phyloP scores from a whole-genome alignment of 2,329 filamentous ascomycete genomes.

The Fusarium sp. region DNA sequence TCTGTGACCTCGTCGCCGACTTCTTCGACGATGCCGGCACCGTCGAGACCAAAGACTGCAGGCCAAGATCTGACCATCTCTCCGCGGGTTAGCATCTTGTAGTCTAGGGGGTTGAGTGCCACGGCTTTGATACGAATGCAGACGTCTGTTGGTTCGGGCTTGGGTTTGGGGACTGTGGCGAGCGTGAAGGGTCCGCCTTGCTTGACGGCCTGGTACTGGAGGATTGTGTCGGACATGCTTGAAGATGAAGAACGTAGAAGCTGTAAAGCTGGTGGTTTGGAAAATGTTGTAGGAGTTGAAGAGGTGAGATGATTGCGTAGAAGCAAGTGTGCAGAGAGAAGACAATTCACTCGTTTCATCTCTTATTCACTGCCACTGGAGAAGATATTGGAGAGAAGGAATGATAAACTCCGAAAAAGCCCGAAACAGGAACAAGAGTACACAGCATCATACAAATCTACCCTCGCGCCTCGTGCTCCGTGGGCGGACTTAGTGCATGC shows the following conservation, averaged over 20 bases:
- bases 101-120: constrained; percentile 38
- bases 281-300: background rate
- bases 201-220: constrained; percentile 29
- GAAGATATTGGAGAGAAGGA: background rate
- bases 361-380: background rate
- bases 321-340: background rate
- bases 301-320: background rate
- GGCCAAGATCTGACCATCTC: constrained; percentile 35
- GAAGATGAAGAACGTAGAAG: background rate
- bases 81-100: constrained; percentile 32
- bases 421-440: background rate
- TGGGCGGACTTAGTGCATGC: constrained; percentile 1
- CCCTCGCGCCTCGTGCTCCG: background rate
- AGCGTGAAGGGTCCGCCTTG: constrained; percentile 32
- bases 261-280: background rate
- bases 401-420: background rate
- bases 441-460: background rate
- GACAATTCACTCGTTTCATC: background rate
- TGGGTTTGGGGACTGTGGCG: constrained; percentile 23
- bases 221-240: constrained; percentile 19
- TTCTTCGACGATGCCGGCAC: constrained; percentile 36
- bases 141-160: constrained; percentile 24
- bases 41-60: constrained; percentile 32
- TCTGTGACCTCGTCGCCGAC: constrained; percentile 34
- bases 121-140: constrained; percentile 35